Percentiles rank a stretch among this genome's conserved stretches.
phyloP scores from a whole-genome alignment of 1,139 yeast species.

The Nakaseomyces sp. region DNA sequence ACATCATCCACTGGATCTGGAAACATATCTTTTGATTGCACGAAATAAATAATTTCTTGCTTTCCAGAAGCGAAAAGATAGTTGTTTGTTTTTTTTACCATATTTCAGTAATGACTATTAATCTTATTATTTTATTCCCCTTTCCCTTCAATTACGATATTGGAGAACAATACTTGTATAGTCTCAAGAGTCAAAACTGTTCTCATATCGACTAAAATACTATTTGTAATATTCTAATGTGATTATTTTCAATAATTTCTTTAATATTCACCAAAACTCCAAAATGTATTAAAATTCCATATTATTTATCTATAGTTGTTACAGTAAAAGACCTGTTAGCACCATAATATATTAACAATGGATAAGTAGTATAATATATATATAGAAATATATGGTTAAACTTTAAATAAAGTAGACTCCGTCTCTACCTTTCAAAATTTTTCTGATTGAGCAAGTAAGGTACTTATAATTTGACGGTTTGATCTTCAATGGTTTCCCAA shows the following conservation, averaged over 20 bases:
- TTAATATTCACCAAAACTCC: neutral
- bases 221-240: neutral
- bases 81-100: too few relatives aligned
- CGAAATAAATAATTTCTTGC: too few relatives aligned
- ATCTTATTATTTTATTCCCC: neutral
- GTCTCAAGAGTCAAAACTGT: too few relatives aligned
- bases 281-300: too few relatives aligned
- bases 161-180: too few relatives aligned
- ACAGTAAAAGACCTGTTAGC: neutral
- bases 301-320: too few relatives aligned
- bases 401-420: neutral
- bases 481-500: conserved; percentile 44
- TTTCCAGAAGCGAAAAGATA: too few relatives aligned
- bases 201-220: neutral
- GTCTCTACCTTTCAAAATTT: neutral
- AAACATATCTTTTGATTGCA: neutral
- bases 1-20: neutral
- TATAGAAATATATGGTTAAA: neutral
- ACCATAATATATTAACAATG: neutral
- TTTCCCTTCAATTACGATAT: too few relatives aligned
- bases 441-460: conserved; percentile 16
- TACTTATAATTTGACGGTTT: conserved; percentile 21
- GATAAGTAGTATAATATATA: conserved; percentile 1
- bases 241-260: neutral
- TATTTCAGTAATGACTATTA: too few relatives aligned